A percentile compares a stretch with the other conserved stretches of the same genome.
Evolutionary conservation across 1,284 basidiomycete species (phyloP).

Genomic region (Omphalotus olearius): DNA sequence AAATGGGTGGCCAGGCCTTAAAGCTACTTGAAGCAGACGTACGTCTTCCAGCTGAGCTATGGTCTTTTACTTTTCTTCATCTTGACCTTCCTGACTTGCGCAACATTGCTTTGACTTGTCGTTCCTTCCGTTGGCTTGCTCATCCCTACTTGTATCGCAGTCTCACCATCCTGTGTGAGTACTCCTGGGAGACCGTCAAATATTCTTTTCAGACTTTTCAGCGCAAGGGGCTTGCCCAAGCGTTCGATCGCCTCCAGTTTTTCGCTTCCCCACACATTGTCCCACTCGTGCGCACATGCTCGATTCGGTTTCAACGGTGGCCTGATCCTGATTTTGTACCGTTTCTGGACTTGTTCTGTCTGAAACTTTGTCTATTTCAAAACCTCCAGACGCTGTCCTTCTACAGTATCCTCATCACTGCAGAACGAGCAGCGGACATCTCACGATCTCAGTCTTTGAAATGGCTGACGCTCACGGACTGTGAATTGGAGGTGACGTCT

Average conservation of each 20-base stretch:
- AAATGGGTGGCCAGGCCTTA: not conserved
- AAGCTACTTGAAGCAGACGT: not conserved
- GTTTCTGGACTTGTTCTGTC: conserved; percentile 9
- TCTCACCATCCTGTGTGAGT: conserved; percentile 13
- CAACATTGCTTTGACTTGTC: conserved; percentile 11
- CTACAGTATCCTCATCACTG: conserved; percentile 5
- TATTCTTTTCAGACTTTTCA: conserved; percentile 7
- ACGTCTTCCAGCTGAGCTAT: conserved; percentile 13
- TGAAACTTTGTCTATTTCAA: conserved; percentile 5
- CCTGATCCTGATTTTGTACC: conserved; percentile 8
- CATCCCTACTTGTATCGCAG: conserved; percentile 7
- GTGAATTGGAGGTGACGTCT: conserved; percentile 1
- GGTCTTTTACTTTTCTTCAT: conserved; percentile 8
- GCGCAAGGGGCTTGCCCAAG: conserved; percentile 5
- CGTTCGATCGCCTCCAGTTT: conserved; percentile 11
- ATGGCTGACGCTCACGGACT: conserved; percentile 8
- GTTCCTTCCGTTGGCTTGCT: conserved; percentile 11
- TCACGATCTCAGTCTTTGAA: conserved; percentile 6
- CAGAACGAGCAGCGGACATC: conserved; percentile 1
- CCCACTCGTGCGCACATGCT: conserved; percentile 12
- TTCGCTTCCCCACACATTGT: conserved; percentile 11
- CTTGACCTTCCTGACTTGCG: conserved; percentile 6
- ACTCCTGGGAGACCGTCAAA: conserved; percentile 6
- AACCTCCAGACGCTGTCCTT: conserved; percentile 11
- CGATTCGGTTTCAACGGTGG: conserved; percentile 9